Evolutionary conservation across 768 basidiomycete genomes (phyloP), one percentile per base, ranked within the genome.

Genomic region (Kwoniella mangroviensis): DNA sequence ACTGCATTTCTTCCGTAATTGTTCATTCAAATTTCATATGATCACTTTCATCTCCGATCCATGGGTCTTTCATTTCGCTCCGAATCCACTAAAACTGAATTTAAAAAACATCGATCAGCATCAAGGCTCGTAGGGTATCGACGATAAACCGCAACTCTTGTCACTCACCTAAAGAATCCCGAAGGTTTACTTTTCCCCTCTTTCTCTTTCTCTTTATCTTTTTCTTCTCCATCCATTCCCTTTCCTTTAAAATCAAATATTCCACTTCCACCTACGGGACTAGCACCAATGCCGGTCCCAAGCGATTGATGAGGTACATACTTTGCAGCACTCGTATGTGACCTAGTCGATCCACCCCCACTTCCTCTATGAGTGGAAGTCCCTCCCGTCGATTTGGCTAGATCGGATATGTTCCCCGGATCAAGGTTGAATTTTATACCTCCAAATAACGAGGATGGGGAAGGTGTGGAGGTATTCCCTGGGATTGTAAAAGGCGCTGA

Each of bases 101-200:
- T 26, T 40, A 10, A 22, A 60, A 13, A 67, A 42, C 22, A 59
- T 41, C 40, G 60, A 40, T 21, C 43, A 58, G 15, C 7, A 4
- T 42, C 40, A 62, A 49, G 40, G 19, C 24, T 24, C n/a, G 10
- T 17, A 28, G 7, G 17, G 60, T 10, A 13, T 13, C 41, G 24
- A 13, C 41, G 34, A 28, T 21, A 1, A 61, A 43, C 19, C 17
- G 6, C 13, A 43, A 49, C 9, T 11, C 21, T 6, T 9, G 42
- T 61, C 0, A 51, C 73, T 68, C 42, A 74, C 73, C 73, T 74
- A 55, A 74, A 74, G 61, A 74, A 74, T 22, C 70, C 73, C 19
- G 60, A 57, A 24, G 73, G 70, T 24, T 59, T 54, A 41, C 26
- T 21, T 28, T 65, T 56, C 10, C 26, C 28, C 40, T 22, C 41